These are phyloP conservation scores for Exophiala aquamarina DNA, from an alignment of 2,329 filamentous ascomycete genomes.

Conservation along the genomic window DNA sequence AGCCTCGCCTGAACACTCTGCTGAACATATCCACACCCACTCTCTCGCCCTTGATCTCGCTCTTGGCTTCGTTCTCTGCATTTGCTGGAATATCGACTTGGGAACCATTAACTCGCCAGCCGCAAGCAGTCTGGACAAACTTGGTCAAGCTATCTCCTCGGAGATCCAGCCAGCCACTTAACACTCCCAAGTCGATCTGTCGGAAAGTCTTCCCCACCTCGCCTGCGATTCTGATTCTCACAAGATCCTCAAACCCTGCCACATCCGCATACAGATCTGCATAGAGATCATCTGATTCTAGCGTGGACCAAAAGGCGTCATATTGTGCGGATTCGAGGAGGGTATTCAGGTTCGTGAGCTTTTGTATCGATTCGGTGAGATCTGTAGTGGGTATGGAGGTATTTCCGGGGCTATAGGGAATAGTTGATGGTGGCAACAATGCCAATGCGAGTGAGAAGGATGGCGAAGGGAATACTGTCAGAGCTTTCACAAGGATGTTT, in stretches of 20 bases:
- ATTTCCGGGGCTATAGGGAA: conserved; percentile 57
- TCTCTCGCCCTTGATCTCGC: conserved; percentile 90
- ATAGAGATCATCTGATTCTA: conserved; percentile 93
- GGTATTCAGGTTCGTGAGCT: conserved; percentile 79
- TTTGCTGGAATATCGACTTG: conserved; percentile 80
- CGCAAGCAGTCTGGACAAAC: conserved; percentile 81
- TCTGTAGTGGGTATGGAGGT: conserved; percentile 44
- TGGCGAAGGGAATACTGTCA: conserved; percentile 93
- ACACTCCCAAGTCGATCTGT: conserved; percentile 65
- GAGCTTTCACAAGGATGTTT: conserved; percentile 97
- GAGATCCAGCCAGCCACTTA: conserved; percentile 76
- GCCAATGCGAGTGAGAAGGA: conserved; percentile 94
- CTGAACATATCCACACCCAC: conserved; percentile 60
- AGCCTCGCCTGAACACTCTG: conserved; percentile 76
- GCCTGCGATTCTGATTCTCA: conserved; percentile 84
- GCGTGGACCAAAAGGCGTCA: conserved; percentile 84
- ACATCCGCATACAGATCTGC: conserved; percentile 95
- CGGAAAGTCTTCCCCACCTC: conserved; percentile 80
- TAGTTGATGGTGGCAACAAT: conserved; percentile 82
- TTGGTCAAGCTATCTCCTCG: conserved; percentile 66
- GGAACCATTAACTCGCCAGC: conserved; percentile 73
- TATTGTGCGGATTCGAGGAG: conserved; percentile 91
- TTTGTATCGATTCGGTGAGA: conserved; percentile 84
- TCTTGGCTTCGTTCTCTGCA: conserved; percentile 96
- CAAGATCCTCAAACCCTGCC: conserved; percentile 88